Base-by-base conservation (phyloP, 2,329 filamentous ascomycete species). In the Alternaria dauci region DNA sequence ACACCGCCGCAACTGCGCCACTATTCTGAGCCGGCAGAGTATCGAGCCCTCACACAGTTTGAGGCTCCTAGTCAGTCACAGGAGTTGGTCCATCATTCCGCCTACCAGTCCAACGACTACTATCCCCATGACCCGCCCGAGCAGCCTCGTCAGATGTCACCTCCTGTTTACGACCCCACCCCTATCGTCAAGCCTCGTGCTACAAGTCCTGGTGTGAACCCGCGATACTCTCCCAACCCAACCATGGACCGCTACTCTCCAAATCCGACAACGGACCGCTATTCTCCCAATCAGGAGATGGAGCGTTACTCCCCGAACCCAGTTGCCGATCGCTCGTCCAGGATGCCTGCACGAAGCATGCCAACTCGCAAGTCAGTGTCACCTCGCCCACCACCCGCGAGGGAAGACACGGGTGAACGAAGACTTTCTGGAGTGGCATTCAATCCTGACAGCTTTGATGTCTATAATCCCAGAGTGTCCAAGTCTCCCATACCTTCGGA, bases 381-480 rank as follows among this genome's bases (percentile, higher is more conserved):
- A 69, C 90, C 91, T 2, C 86, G 86, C 1, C 90, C 91, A 16
- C 78, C 79, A 1, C 63, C 85, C 75, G 23, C 82, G 75, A 38
- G 76, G 79, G 54, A 83, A 80, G 47, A 72, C 23, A 44, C 46
- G 18, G 76, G 76, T 43, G 76, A 81, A 47, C 83, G 86, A 59
- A 81, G 85, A 51, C 70, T 86, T 5, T 90, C 89, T 2, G 85
- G 84, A 16, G 78, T 91, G 4, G 91, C 91, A 0, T 94, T 92
- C 69, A 87, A 88, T 0, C 91, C 91, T 0, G 91, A 94, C 73
- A 89, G 88, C 34, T 94, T 92, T 72, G 88, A 93, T 69, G 84
- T 86, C 1, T 83, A 92, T 65, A 94, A 94, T 63, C 89, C 91
- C 1, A 70, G 67, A 69, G 75, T 68, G 65, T 79, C 73, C 9